Conservation (phyloP, 768 basidiomycete species). For the Pleurotus salmoneostramineus region DNA sequence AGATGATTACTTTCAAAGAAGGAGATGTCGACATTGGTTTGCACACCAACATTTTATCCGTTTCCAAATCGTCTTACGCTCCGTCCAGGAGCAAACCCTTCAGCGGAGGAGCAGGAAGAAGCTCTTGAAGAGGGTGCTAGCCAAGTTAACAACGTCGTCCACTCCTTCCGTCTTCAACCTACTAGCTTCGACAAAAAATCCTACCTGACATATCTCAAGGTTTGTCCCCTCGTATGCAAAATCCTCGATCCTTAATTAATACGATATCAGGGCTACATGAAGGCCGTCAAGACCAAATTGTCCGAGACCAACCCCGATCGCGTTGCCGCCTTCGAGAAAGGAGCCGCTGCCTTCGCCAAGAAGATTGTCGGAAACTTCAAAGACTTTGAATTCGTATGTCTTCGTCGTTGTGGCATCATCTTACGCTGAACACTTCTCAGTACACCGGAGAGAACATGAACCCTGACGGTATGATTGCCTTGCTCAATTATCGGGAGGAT, state of each 20-base stretch:
- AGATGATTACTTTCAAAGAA: constrained; percentile 60
- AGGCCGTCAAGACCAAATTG: constrained; percentile 73
- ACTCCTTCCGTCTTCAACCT: constrained; percentile 85
- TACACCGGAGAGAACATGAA: constrained; percentile 75
- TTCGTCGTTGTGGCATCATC: not conserved
- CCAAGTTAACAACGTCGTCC: constrained; percentile 83
- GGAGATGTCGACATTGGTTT: constrained; percentile 90
- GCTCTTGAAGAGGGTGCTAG: constrained; percentile 72
- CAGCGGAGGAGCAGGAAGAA: constrained; percentile 83
- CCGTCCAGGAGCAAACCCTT: constrained; percentile 82
- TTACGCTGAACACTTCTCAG: constrained; percentile 27
- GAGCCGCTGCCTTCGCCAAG: constrained; percentile 75
- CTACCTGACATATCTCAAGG: constrained; percentile 84
- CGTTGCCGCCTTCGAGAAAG: constrained; percentile 78
- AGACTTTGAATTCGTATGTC: constrained; percentile 86
- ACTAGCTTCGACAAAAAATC: constrained; percentile 89
- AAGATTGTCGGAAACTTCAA: constrained; percentile 89
- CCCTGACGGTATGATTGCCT: constrained; percentile 89
- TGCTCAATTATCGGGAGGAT: constrained; percentile 92
- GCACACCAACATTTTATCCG: constrained; percentile 13
- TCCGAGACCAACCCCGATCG: constrained; percentile 47
- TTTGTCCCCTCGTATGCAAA: constrained; percentile 9
- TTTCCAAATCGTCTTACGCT: not conserved
- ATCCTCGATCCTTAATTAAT: not conserved
- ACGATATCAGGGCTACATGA: constrained; percentile 81